phyloP scores from a whole-genome alignment of 805 yeast species.

The Lipomyces yamadae region DNA sequence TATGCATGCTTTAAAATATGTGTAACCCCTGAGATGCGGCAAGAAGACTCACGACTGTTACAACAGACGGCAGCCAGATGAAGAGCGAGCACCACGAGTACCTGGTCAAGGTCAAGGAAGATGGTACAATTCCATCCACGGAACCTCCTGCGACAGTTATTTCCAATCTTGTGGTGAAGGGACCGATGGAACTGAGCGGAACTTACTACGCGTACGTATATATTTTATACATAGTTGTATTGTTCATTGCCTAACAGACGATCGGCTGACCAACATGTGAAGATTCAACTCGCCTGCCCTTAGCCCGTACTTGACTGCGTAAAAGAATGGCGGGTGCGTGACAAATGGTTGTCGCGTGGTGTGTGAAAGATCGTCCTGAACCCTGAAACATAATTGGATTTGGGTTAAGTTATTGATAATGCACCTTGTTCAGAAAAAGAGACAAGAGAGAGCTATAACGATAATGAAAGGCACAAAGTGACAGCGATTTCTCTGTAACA shows the following conservation, averaged over 20 bases:
- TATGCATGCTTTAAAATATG: conserved; percentile 11
- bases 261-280: neutral
- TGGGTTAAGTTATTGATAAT: neutral
- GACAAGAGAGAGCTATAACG: neutral
- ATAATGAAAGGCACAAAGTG: too few relatives aligned
- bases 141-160: conserved; percentile 72
- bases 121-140: conserved; percentile 65
- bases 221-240: neutral
- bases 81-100: conserved; percentile 29
- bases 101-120: conserved; percentile 46
- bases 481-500: too few relatives aligned
- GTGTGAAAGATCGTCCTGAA: neutral
- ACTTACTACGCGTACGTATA: conserved; percentile 60
- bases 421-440: neutral
- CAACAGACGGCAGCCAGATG: conserved; percentile 31
- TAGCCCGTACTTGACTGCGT: conserved; percentile 28
- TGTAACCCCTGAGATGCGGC: neutral
- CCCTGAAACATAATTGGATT: neutral
- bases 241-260: neutral
- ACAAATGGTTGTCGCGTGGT: neutral
- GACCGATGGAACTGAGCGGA: conserved; percentile 66
- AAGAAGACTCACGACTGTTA: neutral
- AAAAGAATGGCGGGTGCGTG: neutral
- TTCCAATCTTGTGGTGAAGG: conserved; percentile 66
- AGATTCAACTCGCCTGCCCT: conserved; percentile 29